Evolutionary conservation across 139 green algal genomes (phyloP).

Genomic region (Micromonas commoda): DNA sequence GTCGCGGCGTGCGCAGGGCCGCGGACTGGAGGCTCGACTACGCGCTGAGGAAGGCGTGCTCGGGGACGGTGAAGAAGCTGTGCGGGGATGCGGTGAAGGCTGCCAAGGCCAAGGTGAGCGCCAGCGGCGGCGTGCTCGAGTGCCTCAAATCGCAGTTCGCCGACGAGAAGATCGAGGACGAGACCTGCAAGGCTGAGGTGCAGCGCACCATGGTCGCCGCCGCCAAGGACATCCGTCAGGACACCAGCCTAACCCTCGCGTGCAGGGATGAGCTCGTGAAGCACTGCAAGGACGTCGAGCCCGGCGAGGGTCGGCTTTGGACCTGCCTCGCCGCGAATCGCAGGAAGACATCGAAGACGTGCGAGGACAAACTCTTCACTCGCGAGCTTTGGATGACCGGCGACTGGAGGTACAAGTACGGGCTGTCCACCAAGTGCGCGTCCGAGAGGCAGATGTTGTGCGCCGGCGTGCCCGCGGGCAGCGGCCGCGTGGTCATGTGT

Average conservation of each 20-base stretch:
- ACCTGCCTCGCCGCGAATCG: background rate
- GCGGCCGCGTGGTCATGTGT: background rate
- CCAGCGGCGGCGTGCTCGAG: background rate
- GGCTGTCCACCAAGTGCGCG: background rate
- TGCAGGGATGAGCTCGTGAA: background rate
- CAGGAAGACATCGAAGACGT: background rate
- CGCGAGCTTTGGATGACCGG: background rate
- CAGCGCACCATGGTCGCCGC: background rate
- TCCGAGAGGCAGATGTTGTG: background rate
- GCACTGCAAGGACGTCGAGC: background rate
- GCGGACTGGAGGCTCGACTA: slow-evolving; percentile 16
- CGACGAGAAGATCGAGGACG: background rate
- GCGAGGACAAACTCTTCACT: background rate
- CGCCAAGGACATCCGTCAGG: slow-evolving; percentile 1
- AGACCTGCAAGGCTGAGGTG: slow-evolving; percentile 1
- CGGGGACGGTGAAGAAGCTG: slow-evolving; percentile 3
- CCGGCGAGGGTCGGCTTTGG: background rate
- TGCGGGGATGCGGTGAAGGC: background rate
- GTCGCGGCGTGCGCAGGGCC: background rate
- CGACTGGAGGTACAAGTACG: background rate
- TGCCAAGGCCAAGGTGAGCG: background rate
- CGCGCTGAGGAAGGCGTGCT: background rate
- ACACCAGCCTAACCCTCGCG: background rate
- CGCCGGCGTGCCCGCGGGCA: background rate
- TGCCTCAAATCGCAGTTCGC: background rate